A percentile compares a stretch with the other conserved stretches of the same genome.
These are phyloP conservation scores for Orbilia quercus DNA, from an alignment of 2,329 filamentous ascomycete genomes.

Conservation along the genomic window DNA sequence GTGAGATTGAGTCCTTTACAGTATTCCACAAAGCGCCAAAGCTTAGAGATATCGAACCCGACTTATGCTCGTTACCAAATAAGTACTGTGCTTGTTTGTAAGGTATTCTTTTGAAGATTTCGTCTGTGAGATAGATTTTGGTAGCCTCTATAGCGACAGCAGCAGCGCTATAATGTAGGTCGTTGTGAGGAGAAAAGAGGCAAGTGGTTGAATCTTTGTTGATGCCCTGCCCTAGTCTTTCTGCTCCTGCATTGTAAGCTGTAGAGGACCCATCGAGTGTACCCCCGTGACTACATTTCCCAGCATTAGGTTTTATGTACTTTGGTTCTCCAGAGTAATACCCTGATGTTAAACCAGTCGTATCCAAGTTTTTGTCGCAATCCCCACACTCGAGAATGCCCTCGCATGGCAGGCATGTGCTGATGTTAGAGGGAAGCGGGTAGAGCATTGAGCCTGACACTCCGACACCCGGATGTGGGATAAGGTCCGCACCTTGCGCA, in stretches of 20 bases:
- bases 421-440: constrained; percentile 12
- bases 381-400: background rate
- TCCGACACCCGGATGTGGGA: constrained; percentile 36
- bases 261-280: constrained; percentile 20
- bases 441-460: constrained; percentile 34
- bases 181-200: constrained; percentile 18
- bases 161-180: constrained; percentile 20
- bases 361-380: constrained; percentile 22
- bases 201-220: constrained; percentile 45
- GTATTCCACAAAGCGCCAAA: constrained; percentile 8
- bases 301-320: constrained; percentile 13
- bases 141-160: constrained; percentile 15
- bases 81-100: background rate
- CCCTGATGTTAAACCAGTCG: constrained; percentile 24
- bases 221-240: constrained; percentile 40
- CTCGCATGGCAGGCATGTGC: constrained; percentile 22
- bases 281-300: constrained; percentile 45
- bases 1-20: background rate
- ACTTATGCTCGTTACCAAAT: constrained; percentile 16
- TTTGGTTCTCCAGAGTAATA: constrained; percentile 39
- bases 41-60: background rate
- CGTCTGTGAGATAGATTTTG: constrained; percentile 17
- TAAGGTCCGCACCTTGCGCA: background rate
- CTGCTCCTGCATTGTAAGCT: background rate
- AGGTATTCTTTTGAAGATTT: constrained; percentile 16